A percentile compares a stretch with the other conserved stretches of the same genome.
Conservation (phyloP, 2,329 filamentous ascomycete species). For the Arthroderma uncinatum region DNA sequence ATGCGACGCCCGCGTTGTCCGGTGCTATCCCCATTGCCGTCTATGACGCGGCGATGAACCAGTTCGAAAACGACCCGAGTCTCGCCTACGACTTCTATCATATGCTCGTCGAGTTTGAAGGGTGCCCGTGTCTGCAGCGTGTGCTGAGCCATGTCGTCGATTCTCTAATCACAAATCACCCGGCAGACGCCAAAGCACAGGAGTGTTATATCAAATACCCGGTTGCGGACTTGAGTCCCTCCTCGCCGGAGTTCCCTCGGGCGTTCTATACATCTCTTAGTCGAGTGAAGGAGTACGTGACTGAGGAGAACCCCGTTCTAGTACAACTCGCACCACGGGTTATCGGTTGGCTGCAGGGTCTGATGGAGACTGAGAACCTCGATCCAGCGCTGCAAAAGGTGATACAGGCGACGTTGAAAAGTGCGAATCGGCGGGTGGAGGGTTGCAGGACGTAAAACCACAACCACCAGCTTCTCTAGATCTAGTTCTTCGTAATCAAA, state of each 20-base stretch:
- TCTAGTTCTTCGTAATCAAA: neutral
- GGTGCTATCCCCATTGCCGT: slow-evolving; percentile 92
- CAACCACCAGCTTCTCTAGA: neutral
- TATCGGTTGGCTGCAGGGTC: slow-evolving; percentile 39
- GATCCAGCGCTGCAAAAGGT: slow-evolving; percentile 46
- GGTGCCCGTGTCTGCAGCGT: slow-evolving; percentile 51
- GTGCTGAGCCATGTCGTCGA: slow-evolving; percentile 63
- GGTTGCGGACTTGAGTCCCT: slow-evolving; percentile 52
- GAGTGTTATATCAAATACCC: slow-evolving; percentile 62
- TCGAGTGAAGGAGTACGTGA: slow-evolving; percentile 45
- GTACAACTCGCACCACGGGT: slow-evolving; percentile 36
- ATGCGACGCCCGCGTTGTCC: slow-evolving; percentile 66
- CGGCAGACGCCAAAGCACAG: slow-evolving; percentile 51
- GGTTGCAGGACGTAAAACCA: neutral
- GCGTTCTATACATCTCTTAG: slow-evolving; percentile 56
- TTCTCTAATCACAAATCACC: slow-evolving; percentile 48
- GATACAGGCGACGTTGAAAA: slow-evolving; percentile 32
- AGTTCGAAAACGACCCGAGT: slow-evolving; percentile 55
- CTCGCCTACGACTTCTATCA: slow-evolving; percentile 70
- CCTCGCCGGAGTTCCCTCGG: slow-evolving; percentile 60
- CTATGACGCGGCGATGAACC: slow-evolving; percentile 73
- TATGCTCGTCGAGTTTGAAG: slow-evolving; percentile 60
- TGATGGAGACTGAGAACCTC: slow-evolving; percentile 35
- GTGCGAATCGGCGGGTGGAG: slow-evolving; percentile 21
- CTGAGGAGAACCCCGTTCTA: slow-evolving; percentile 23